phyloP scores from a whole-genome alignment of 1,284 basidiomycete genomes.

The Pseudomicrostroma phylloplanum region DNA sequence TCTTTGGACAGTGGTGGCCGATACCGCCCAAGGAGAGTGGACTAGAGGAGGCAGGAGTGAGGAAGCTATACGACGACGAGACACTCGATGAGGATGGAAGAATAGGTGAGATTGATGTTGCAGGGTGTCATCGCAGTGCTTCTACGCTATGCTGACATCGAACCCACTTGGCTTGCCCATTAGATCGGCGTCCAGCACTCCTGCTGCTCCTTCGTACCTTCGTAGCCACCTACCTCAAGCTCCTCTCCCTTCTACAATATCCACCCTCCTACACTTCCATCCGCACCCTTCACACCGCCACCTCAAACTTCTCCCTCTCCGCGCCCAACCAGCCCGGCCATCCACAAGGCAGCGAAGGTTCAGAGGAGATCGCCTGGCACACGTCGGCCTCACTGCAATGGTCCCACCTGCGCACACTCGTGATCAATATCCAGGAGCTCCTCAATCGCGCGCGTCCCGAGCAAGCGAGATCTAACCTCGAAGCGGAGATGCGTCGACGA shows the following conservation, averaged over 20 bases:
- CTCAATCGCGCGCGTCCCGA: not conserved
- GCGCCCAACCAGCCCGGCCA: not conserved
- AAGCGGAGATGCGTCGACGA: not conserved
- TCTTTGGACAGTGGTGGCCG: constrained; percentile 5
- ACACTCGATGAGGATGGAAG: not conserved
- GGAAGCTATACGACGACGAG: not conserved
- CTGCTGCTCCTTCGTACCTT: constrained; percentile 39
- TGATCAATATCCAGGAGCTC: not conserved
- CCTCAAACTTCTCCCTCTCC: not conserved
- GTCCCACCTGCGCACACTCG: constrained; percentile 3
- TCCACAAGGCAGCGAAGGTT: not conserved
- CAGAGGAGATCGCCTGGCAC: not conserved
- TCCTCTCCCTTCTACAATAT: constrained; percentile 7
- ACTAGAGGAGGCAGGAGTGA: constrained; percentile 3
- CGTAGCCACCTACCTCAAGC: constrained; percentile 19
- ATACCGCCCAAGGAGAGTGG: not conserved
- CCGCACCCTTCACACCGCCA: not conserved
- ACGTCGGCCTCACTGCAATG: not conserved
- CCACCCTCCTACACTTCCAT: constrained; percentile 10
- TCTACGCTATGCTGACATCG: not conserved
- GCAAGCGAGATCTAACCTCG: not conserved
- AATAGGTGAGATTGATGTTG: not conserved
- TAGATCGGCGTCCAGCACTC: constrained; percentile 13
- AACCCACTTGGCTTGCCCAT: not conserved
- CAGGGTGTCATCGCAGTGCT: not conserved